Evolutionary conservation across 164 flowering plant genomes (phyloP).

Genomic region (Berberis thunbergii): DNA sequence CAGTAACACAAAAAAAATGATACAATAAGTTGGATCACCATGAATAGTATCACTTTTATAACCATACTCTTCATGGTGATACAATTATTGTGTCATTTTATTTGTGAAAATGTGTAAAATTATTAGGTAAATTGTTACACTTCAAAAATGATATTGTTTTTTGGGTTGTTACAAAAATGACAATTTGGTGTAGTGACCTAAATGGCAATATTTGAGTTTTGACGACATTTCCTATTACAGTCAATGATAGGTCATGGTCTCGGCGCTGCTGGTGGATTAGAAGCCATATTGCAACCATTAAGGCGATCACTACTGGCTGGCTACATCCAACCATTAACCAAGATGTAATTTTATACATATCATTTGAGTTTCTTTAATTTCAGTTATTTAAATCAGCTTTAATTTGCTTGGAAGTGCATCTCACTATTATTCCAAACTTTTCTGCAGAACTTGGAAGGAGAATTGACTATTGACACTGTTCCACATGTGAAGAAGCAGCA

Average conservation of each 20-base stretch:
- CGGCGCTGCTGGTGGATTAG: slow-evolving; percentile 69
- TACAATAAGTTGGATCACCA: no score
- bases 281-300: slow-evolving; percentile 55
- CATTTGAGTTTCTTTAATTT: neutral
- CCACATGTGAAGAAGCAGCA: slow-evolving; percentile 70
- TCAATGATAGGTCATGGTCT: slow-evolving; percentile 71
- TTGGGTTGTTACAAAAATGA: no score
- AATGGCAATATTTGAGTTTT: neutral
- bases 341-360: slow-evolving; percentile 25
- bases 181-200: no score
- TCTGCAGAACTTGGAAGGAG: slow-evolving; percentile 49
- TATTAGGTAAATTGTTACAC: no score
- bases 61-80: no score
- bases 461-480: slow-evolving; percentile 62
- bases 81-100: no score
- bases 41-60: no score
- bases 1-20: no score
- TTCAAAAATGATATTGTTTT: no score
- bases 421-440: neutral
- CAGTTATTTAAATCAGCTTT: neutral
- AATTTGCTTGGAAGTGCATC: neutral
- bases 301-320: slow-evolving; percentile 66
- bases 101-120: no score
- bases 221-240: slow-evolving; percentile 17
- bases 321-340: slow-evolving; percentile 64